phyloP scores from a whole-genome alignment of 768 basidiomycete genomes.

The Hemileccinum impolitum region DNA sequence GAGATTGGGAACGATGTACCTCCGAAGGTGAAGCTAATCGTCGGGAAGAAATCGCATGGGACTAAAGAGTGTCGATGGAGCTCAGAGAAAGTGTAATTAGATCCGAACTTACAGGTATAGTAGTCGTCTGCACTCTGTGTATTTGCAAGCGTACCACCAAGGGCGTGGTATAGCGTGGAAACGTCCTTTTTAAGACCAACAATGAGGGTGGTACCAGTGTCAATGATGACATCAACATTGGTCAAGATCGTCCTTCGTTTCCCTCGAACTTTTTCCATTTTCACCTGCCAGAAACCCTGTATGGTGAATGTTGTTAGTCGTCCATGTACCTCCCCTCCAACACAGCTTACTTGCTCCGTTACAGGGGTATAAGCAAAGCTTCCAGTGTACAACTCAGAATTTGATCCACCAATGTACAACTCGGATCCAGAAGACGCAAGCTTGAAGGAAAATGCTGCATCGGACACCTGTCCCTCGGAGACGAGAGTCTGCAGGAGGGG shows the following conservation, averaged over 20 bases:
- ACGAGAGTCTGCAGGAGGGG: conserved; percentile 43
- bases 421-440: conserved; percentile 36
- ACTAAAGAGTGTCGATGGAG: conserved; percentile 7
- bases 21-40: background rate
- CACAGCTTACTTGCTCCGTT: conserved; percentile 17
- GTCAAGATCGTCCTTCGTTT: conserved; percentile 1
- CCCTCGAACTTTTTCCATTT: conserved; percentile 4
- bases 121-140: conserved; percentile 10
- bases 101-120: conserved; percentile 29
- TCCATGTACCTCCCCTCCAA: background rate
- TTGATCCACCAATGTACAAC: conserved; percentile 41
- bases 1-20: background rate
- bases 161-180: background rate
- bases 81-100: background rate
- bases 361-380: conserved; percentile 32
- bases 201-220: conserved; percentile 20
- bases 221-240: conserved; percentile 8
- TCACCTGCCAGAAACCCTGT: conserved; percentile 13
- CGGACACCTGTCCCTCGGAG: conserved; percentile 30
- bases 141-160: conserved; percentile 16
- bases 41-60: conserved; percentile 19
- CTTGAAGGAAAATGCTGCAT: conserved; percentile 46
- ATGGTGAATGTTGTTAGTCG: background rate
- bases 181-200: conserved; percentile 1
- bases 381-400: conserved; percentile 37